Percentiles rank a stretch among this genome's conserved stretches.
phyloP scores from a whole-genome alignment of 208 protist species.

The Leishmania tropica region DNA sequence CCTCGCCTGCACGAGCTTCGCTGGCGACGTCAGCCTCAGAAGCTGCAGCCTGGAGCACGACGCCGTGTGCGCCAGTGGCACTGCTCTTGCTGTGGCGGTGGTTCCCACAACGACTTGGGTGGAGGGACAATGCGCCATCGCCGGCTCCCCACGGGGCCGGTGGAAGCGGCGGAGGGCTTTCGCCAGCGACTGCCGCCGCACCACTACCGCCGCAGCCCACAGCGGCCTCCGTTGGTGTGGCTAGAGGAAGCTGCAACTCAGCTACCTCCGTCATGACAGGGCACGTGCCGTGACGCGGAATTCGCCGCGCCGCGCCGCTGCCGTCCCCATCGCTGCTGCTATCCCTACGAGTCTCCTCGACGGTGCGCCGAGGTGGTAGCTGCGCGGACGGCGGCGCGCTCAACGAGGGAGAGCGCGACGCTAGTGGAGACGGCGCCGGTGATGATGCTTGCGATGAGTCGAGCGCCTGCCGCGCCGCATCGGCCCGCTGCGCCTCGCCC shows the following conservation, averaged over 20 bases:
- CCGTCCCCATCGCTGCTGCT: neutral
- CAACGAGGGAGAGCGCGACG: neutral
- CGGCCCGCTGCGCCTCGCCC: neutral
- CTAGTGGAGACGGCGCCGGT: neutral
- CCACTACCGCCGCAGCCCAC: neutral
- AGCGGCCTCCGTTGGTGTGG: neutral
- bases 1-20: neutral
- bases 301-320: neutral
- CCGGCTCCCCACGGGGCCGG: conserved; percentile 7
- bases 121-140: neutral
- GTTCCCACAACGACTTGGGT: neutral
- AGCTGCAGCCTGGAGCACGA: neutral
- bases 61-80: neutral
- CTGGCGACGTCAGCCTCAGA: neutral
- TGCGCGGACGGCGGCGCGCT: neutral
- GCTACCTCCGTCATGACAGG: neutral
- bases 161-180: conserved; percentile 26
- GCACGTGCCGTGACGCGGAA: neutral
- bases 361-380: neutral
- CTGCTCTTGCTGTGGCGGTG: too few relatives aligned
- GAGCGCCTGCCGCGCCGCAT: neutral
- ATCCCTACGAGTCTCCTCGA: neutral
- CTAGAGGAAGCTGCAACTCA: neutral
- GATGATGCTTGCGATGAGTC: neutral
- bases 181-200: neutral